A percentile compares a stretch with the other conserved stretches of the same genome.
Evolutionary conservation across 2,329 filamentous ascomycete genomes (phyloP).

Genomic region (Xylariaceae sp.): DNA sequence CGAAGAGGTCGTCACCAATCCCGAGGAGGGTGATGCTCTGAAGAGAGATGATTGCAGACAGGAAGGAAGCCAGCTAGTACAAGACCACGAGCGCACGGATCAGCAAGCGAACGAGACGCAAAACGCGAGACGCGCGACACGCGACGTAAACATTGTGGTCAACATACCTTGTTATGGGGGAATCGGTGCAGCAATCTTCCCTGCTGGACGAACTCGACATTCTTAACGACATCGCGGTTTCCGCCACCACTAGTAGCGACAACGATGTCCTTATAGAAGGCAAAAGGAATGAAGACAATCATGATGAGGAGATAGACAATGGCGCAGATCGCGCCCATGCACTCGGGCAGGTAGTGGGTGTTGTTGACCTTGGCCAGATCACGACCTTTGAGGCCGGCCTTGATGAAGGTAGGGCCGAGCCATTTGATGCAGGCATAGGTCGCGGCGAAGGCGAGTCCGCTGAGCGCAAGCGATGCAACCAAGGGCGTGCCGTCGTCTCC

Average conservation of each 20-base stretch:
- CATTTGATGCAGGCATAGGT: slow-evolving; percentile 85
- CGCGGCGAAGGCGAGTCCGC: slow-evolving; percentile 73
- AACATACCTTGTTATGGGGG: slow-evolving; percentile 78
- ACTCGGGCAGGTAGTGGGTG: slow-evolving; percentile 65
- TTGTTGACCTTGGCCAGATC: slow-evolving; percentile 72
- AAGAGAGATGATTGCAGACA: slow-evolving; percentile 88
- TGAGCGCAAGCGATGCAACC: slow-evolving; percentile 81
- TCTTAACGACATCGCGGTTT: slow-evolving; percentile 78
- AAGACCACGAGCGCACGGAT: not conserved
- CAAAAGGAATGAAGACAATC: slow-evolving; percentile 91
- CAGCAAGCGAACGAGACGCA: too few species aligned
- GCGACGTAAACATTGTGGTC: not conserved
- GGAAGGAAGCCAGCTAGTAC: slow-evolving; percentile 78
- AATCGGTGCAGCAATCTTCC: slow-evolving; percentile 87
- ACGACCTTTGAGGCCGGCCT: slow-evolving; percentile 79
- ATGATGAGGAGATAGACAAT: slow-evolving; percentile 85
- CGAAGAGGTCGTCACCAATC: slow-evolving; percentile 92
- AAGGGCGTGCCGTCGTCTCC: slow-evolving; percentile 78
- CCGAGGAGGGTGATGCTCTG: slow-evolving; percentile 88
- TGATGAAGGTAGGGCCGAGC: slow-evolving; percentile 86
- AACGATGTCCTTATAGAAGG: slow-evolving; percentile 97
- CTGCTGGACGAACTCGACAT: slow-evolving; percentile 67
- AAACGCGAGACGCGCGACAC: too few species aligned
- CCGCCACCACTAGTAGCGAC: slow-evolving; percentile 89
- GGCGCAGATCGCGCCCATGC: slow-evolving; percentile 91